phyloP scores from a whole-genome alignment of 768 basidiomycete species.

The Imleria badia region DNA sequence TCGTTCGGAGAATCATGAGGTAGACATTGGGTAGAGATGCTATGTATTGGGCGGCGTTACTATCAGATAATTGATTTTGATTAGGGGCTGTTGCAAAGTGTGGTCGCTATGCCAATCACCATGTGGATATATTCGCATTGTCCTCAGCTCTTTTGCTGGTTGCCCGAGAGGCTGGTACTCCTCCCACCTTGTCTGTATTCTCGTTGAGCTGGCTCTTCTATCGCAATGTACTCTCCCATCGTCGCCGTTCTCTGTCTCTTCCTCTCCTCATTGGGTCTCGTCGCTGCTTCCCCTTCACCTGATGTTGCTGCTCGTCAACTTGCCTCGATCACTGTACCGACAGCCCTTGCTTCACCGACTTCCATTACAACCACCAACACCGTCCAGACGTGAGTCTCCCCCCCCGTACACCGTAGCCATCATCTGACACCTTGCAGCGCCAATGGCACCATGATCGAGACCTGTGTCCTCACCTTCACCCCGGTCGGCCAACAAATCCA shows the following conservation, averaged over 20 bases:
- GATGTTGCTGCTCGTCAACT: slow-evolving; percentile 21
- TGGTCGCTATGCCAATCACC: slow-evolving; percentile 22
- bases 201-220: slow-evolving; percentile 40
- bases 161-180: neutral
- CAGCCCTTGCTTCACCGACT: slow-evolving; percentile 32
- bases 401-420: neutral
- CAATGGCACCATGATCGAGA: slow-evolving; percentile 52
- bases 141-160: too few species aligned
- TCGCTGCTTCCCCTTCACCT: slow-evolving; percentile 28
- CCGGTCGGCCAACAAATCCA: slow-evolving; percentile 52
- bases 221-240: slow-evolving; percentile 24
- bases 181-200: neutral
- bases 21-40: too few species aligned
- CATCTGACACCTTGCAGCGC: slow-evolving; percentile 32
- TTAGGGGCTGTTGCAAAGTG: neutral
- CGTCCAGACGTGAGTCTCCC: slow-evolving; percentile 40
- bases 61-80: neutral
- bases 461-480: slow-evolving; percentile 58
- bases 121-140: neutral
- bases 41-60: too few species aligned
- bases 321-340: slow-evolving; percentile 16
- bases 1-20: too few species aligned
- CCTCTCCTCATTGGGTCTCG: slow-evolving; percentile 23
- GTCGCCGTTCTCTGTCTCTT: slow-evolving; percentile 25
- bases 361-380: slow-evolving; percentile 37